Evolutionary conservation across 768 basidiomycete genomes (phyloP), one percentile per base, ranked within the genome.

Genomic region (Pulveroboletus sp.): DNA sequence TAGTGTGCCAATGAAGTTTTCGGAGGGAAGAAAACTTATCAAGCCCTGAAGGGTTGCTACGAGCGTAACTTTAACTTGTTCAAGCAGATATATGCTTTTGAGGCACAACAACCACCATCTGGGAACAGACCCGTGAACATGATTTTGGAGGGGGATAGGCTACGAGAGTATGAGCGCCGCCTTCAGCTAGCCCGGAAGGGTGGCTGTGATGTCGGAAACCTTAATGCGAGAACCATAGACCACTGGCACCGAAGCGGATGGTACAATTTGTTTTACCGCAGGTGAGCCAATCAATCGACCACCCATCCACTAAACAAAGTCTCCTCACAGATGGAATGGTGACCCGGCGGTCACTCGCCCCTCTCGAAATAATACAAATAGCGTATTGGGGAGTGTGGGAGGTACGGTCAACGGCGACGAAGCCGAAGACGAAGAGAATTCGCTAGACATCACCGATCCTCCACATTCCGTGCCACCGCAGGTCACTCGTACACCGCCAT

Each of bases 21-120:
- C 56, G 81, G 76, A 3, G 77, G 79, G 45, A 85, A 86, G 68
- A 90, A 90, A 66, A 86, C 86, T 12, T 89, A 88, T 54, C 86
- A 89, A 61, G 87, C 87, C 1, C 75, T 90, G 48, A 90, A 90
- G 69, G 86, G 87, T 18, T 89, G 87, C 60, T 90, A 87, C 55
- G 86, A 90, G 62, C 85, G 87, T 60, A 89, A 89, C 57, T 86
- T 90, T 57, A 89, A 88, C 57, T 69, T 88, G 14, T 90, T 89
- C 76, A 89, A 86, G 67, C 86, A 89, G 64, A 86, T 90, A 35
- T 84, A 85, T 60, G 76, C 80, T 6, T 86, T 86, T 54, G 85
- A 90, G 63, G 69, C 68, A 11, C 84, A 74, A 47, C 69, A 62
- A 37, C 50, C 43, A 5, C 32, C 57, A n/a, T 48, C 56, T 51